phyloP scores from a whole-genome alignment of 257 asterid genomes.

The Knoxia roxburghii region DNA sequence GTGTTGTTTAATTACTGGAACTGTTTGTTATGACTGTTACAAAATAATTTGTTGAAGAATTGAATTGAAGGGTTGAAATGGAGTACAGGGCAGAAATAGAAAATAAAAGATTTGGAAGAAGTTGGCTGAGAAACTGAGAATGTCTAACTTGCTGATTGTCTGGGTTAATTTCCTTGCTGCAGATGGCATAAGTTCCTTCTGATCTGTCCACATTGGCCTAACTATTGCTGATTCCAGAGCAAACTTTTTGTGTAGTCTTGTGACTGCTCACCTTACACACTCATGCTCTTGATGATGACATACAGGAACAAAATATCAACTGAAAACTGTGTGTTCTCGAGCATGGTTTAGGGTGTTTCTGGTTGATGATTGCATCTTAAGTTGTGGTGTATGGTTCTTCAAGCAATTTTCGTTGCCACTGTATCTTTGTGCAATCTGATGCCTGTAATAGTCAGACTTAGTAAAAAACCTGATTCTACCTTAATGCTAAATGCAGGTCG shows the following conservation, averaged over 20 bases:
- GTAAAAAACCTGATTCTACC: no score
- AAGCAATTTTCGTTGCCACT: no score
- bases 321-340: background rate
- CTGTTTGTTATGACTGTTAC: background rate
- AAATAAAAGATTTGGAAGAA: background rate
- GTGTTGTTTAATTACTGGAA: background rate
- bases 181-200: no score
- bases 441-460: no score
- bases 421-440: no score
- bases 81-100: background rate
- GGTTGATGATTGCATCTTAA: background rate
- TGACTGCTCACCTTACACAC: background rate
- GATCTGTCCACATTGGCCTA: no score
- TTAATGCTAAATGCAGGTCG: constrained; percentile 9
- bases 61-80: background rate
- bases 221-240: background rate
- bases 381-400: no score
- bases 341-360: background rate
- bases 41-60: background rate
- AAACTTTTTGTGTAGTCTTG: background rate
- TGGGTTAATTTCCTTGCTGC: background rate
- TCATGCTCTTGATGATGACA: background rate
- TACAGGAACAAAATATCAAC: background rate
- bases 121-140: background rate
- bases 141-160: background rate